Base-by-base conservation (phyloP, 345 rosid species). In the Mercurialis annua region DNA sequence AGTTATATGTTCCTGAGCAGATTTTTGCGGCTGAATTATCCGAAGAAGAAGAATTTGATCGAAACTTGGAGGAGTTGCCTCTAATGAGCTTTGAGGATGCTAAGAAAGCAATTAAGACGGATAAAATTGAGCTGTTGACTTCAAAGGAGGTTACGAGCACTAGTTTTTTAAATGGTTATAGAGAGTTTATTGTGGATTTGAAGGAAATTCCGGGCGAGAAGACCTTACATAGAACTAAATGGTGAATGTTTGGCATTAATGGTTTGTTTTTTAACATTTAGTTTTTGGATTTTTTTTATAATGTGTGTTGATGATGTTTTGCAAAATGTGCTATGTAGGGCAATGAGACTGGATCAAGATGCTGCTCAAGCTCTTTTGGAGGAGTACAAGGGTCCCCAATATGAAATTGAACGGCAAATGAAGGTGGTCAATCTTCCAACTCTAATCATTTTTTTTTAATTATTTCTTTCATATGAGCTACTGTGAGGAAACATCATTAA, bases 1-100 rank as follows among this genome's bases (percentile, higher is more conserved):
- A 92, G 80, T 92, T 90, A 46, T 90, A 86, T 57, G 98, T 92
- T 33, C 98, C 98, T 0, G 96, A 86, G 83, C 96, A 88, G 76
- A 77, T 90, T 58, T 92, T 92, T 48, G 96, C 85, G 43, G 59
- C 74, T 24, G 85, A 81, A 66, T 81, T 88, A 70, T 81, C 91
- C 0, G 92, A 92, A 76, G 95, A 88, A 66, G 95, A 90, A 30
- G 85, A 82, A 30, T 92, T 92, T 64, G 85, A 84, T 72, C 83
- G 64, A 75, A 75, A 67, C 73, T 67, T 86, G 52, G 82, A 77
- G 62, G 91, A 81, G 49, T 81, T 90, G 64, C 98, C 98, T 44
- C 79, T 74, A 62, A 84, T 90, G 86, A 84, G 89, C 66, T 52
- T 86, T 66, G 91, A 86, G 55, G 92, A 90, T 73, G 86, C 90